Conservation (phyloP, 345 rosid genomes). For the Eucalyptus pauciflora region DNA sequence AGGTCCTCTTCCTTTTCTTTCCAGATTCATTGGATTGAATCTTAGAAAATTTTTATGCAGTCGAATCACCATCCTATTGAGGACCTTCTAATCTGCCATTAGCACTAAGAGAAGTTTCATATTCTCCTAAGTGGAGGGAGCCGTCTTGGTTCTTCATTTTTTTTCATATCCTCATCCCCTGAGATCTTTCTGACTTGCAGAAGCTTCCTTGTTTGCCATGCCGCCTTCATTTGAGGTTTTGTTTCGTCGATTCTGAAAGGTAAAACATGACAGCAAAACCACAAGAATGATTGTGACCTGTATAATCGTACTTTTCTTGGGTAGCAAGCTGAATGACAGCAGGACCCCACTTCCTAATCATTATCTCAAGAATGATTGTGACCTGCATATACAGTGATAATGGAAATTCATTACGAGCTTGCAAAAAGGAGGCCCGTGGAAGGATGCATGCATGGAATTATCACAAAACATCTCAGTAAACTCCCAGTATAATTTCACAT, state of each 20-base stretch:
- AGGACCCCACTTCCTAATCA: slow-evolving; percentile 76
- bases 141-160: not conserved
- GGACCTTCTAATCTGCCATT: not conserved
- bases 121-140: not conserved
- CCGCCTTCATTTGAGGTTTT: slow-evolving; percentile 37
- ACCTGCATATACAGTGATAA: slow-evolving; percentile 30
- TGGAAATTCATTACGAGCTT: not conserved
- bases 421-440: not conserved
- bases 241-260: slow-evolving; percentile 53
- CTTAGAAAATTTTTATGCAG: not conserved
- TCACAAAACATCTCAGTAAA: not conserved
- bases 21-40: too few species aligned
- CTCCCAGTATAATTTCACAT: not conserved
- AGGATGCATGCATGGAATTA: not conserved
- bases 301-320: slow-evolving; percentile 54
- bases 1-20: too few species aligned
- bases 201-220: not conserved
- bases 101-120: not conserved
- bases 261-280: slow-evolving; percentile 28
- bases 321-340: slow-evolving; percentile 45
- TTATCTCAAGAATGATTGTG: slow-evolving; percentile 70
- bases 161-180: not conserved
- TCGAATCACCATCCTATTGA: not conserved
- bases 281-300: slow-evolving; percentile 80
- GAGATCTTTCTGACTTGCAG: not conserved